Base-by-base conservation (phyloP, 805 yeast genomes). In the Saturnispora besseyi region DNA sequence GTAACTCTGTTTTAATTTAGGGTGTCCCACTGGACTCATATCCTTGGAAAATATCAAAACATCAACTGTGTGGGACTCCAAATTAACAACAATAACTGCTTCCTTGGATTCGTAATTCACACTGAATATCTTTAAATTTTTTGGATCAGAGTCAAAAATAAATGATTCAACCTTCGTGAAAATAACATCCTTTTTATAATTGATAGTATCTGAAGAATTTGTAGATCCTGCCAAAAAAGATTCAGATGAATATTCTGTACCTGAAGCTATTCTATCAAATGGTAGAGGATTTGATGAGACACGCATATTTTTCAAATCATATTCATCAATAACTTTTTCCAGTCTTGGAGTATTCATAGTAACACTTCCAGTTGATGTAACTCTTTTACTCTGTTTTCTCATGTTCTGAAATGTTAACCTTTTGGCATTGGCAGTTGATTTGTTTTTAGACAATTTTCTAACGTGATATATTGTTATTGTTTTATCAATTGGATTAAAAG, bases 141-240 rank as follows among this genome's bases (percentile, higher is more conserved):
- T 45, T 10, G 61, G 53, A n/a, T 65, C 59, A 5, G 67, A 66
- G 18, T 62, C 60, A 11, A 65, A 46, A 61, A 67, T 37, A 71
- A 64, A 59, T 0, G 76, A 63, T 15, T 79, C 80, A 2, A 85
- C 63, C 58, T 75, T 77, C 0, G 89, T 79, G 52, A 87, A 66
- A n/a, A 83, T 81, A 58, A 83, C 74, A 61, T 87, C 95, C 56
- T 84, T 86, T 37, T 79, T 67, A 22, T 78, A 62, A 4, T 62
- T 55, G 5, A 68, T 61, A 5, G 64, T 54, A 33, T 72, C 79
- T 18, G 41, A 11, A 22, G 34, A 22, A 29, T 33, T 47, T 3
- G 40, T 5, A 54, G 29, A 6, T 26, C 38, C 36, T 8, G 46
- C 30, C 4, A 31, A 12, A 10, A 63, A 51, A 8, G 40, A 36